phyloP scores from a whole-genome alignment of 306 rosid species.

The Rubus parviflorus region DNA sequence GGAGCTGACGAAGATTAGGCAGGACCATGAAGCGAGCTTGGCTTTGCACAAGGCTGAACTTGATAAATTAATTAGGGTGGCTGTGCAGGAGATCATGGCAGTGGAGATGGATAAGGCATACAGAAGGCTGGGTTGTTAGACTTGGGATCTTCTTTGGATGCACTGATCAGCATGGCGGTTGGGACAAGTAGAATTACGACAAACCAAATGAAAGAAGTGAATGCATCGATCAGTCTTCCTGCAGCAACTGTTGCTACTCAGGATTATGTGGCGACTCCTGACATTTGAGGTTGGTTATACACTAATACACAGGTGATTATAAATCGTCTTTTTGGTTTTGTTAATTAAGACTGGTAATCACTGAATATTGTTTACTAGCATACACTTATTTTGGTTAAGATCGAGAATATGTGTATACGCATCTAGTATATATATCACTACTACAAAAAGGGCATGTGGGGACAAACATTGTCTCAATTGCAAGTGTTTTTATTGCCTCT shows the following conservation, averaged over 20 bases:
- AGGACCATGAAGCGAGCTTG: slow-evolving; percentile 1
- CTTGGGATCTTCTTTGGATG: not conserved
- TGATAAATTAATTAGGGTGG: not conserved
- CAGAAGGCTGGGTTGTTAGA: not conserved
- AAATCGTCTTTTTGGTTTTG: no score
- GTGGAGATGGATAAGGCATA: not conserved
- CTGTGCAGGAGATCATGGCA: not conserved
- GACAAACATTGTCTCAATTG: no score
- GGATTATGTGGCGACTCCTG: not conserved
- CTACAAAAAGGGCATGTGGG: no score
- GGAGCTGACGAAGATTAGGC: no score
- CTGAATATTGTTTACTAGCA: no score
- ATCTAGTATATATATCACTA: no score
- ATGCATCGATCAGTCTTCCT: not conserved
- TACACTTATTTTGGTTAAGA: no score
- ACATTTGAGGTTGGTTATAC: no score
- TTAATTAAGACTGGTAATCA: no score
- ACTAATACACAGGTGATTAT: no score
- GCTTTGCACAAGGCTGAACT: not conserved
- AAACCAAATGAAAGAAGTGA: not conserved
- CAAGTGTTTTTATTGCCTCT: no score
- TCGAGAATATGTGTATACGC: no score
- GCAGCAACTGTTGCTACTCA: not conserved
- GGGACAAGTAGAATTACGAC: not conserved
- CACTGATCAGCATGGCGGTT: not conserved